Base-by-base conservation (phyloP, 495 filamentous ascomycete species). In the Xylaria cubensis region DNA sequence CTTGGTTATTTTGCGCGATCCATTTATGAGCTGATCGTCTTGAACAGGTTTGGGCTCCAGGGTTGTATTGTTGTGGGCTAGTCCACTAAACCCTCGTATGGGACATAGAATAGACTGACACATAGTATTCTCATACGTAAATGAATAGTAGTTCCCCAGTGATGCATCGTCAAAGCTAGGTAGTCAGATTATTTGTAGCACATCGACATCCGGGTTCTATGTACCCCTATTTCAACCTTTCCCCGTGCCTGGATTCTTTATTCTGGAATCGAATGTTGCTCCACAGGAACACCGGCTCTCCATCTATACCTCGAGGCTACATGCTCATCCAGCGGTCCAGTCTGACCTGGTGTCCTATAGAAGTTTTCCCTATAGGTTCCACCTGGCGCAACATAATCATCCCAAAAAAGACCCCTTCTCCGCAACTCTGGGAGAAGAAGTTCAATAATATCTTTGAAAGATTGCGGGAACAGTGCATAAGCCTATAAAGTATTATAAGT, bases 391-490 rank as follows among this genome's bases (percentile, higher is more conserved):
- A 73, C 81, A 55, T 87, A 84, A 56, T 86, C 82, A 26, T 85
- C 81, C 80, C 85, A 86, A 75, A 88, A 86, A 7, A 90, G 72
- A 0, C 88, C 88, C 19, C 89, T 80, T 58, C 76, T 82, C 66
- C 85, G 78, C 71, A 91, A 77, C 77, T 91, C 90, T 1, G 89
- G 89, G 17, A 91, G 72, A 21, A 92, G 77, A 24, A 89, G 75
- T 64, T 91, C 87, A 63, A 89, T 83, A n/a, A 91, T 81, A 70
- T 91, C 89, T 71, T 87, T 83, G 78, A 91, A 91, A 4, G 86
- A 87, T 19, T 86, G 85, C 0, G 89, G 90, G 62, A 85, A 87
- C 34, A 86, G 86, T 0, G 86, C 85, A 77, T 90, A 91, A 42
- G 85, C 86, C 86, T 80, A 55, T 15, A 12, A 62, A 62, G 36